Conservation (phyloP, 2,329 filamentous ascomycete genomes). For the Zalaria obscura region DNA sequence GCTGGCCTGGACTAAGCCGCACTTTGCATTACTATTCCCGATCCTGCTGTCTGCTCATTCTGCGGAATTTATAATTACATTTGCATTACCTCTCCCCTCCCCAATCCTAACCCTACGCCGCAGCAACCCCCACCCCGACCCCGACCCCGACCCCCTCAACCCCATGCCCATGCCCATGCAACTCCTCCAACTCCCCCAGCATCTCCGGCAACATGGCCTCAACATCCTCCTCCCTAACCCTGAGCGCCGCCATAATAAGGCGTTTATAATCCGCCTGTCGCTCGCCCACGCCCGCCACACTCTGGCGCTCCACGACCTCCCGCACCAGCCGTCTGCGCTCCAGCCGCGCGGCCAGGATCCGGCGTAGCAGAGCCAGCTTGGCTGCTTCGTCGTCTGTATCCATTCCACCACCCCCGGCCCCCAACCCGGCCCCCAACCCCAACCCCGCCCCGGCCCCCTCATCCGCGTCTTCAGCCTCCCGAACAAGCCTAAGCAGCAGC, state of each 20-base stretch:
- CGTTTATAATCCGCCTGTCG: conserved; percentile 60
- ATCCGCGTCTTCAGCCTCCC: conserved; percentile 1
- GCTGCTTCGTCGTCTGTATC: conserved; percentile 34
- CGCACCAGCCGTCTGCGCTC: conserved; percentile 49
- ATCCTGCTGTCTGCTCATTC: too few relatives aligned
- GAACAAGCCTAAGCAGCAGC: conserved; percentile 21
- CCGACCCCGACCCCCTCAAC: too few relatives aligned
- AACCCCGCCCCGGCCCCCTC: conserved; percentile 10
- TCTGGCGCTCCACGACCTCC: conserved; percentile 55
- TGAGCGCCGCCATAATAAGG: conserved; percentile 54
- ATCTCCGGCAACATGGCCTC: conserved; percentile 45
- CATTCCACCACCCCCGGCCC: conserved; percentile 16
- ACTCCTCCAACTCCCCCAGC: conserved; percentile 32
- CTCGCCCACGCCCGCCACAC: conserved; percentile 55
- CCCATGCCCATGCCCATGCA: background rate
- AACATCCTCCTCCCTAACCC: conserved; percentile 53
- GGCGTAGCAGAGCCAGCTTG: conserved; percentile 42
- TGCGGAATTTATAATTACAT: too few relatives aligned
- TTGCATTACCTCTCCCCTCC: too few relatives aligned
- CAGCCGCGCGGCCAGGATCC: conserved; percentile 41
- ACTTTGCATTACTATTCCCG: too few relatives aligned
- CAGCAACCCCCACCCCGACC: too few relatives aligned
- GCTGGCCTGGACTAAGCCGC: too few relatives aligned
- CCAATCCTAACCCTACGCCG: too few relatives aligned
- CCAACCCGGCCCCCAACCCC: conserved; percentile 17